These are phyloP conservation scores for Neurospora sp. DNA, from an alignment of 495 filamentous ascomycete species.

Conservation along the genomic window DNA sequence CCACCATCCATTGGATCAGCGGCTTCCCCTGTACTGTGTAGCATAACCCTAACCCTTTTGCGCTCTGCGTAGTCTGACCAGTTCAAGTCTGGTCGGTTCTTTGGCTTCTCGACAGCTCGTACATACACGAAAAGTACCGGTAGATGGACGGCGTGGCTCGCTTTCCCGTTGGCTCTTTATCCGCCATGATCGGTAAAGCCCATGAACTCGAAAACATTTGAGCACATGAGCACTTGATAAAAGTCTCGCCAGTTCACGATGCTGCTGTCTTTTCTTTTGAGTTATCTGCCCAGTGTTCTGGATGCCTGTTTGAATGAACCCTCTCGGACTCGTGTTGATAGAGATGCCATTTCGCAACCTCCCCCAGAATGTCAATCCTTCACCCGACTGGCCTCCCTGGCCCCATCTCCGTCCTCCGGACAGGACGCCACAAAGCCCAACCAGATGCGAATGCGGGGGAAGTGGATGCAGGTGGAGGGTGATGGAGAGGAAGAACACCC, in stretches of 20 bases:
- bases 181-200: neutral
- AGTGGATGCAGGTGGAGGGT: constrained; percentile 10
- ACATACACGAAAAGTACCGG: neutral
- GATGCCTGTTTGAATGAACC: neutral
- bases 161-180: neutral
- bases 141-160: neutral
- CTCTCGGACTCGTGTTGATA: neutral
- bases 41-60: neutral
- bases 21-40: neutral
- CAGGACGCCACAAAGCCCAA: constrained; percentile 8
- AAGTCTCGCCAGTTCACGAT: neutral
- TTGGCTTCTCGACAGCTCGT: neutral
- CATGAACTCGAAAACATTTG: neutral
- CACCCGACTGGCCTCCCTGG: neutral
- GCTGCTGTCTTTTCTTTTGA: neutral
- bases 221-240: neutral
- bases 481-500: constrained; percentile 23
- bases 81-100: neutral
- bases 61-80: neutral
- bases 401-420: neutral
- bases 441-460: constrained; percentile 22
- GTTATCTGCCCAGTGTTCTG: neutral
- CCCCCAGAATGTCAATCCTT: neutral
- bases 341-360: neutral
- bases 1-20: neutral